A percentile compares a stretch with the other conserved stretches of the same genome.
phyloP scores from a whole-genome alignment of 352 stramenopile species.

The Elongisporangium anandrum region DNA sequence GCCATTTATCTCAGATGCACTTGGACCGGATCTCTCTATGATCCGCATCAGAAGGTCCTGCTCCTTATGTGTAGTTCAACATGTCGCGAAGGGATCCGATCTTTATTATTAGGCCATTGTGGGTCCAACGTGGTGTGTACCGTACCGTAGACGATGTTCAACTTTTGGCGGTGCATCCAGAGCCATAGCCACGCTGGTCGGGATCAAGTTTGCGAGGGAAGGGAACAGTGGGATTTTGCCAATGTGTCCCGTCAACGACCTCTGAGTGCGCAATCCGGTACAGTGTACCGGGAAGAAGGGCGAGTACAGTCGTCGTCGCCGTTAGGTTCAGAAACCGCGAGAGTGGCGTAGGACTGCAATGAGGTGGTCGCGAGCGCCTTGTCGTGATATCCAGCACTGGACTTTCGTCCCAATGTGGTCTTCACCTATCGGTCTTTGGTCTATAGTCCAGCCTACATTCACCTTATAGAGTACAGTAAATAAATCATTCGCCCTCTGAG shows the following conservation, averaged over 20 bases:
- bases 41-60: not conserved
- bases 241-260: not conserved
- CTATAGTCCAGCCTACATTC: not conserved
- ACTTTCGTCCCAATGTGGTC: not conserved
- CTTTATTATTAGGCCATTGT: not conserved
- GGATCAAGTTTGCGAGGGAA: not conserved
- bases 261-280: not conserved
- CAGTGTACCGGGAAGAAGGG: not conserved
- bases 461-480: not conserved
- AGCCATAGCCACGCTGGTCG: not conserved
- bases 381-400: not conserved
- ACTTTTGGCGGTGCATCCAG: not conserved
- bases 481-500: not conserved
- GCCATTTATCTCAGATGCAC: not conserved
- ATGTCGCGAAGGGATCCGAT: not conserved
- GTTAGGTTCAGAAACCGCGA: not conserved
- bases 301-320: not conserved
- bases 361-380: not conserved
- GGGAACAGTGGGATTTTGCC: not conserved
- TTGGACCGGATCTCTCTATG: not conserved
- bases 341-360: not conserved
- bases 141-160: not conserved
- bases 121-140: not conserved
- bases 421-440: not conserved
- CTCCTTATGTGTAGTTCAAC: not conserved